These are phyloP conservation scores for Lophiotrema nucula DNA, from an alignment of 495 filamentous ascomycete species.

Conservation along the genomic window DNA sequence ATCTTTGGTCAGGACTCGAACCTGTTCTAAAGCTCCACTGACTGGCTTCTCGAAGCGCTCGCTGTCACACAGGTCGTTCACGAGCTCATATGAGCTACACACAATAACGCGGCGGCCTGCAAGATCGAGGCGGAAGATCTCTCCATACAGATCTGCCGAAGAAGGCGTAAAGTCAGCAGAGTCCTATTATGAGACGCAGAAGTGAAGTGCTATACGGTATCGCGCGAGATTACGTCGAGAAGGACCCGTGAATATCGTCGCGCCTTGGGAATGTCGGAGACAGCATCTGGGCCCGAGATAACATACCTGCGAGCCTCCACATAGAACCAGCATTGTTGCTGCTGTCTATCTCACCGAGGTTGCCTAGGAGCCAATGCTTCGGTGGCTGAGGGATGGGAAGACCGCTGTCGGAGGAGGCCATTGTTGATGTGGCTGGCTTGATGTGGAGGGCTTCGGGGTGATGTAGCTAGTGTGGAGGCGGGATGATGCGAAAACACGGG, in stretches of 20 bases:
- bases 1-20: slow-evolving; percentile 60
- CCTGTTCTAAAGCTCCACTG: slow-evolving; percentile 47
- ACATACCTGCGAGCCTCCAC: slow-evolving; percentile 58
- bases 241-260: too few relatives aligned
- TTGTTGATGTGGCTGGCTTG: too few relatives aligned
- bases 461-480: too few relatives aligned
- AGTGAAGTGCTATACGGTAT: too few relatives aligned
- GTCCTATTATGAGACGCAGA: too few relatives aligned
- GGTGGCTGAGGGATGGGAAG: slow-evolving; percentile 16
- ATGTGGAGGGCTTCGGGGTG: too few relatives aligned
- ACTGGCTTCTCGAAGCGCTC: slow-evolving; percentile 61
- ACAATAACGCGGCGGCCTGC: slow-evolving; percentile 35
- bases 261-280: too few relatives aligned
- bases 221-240: too few relatives aligned
- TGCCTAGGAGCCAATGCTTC: slow-evolving; percentile 2
- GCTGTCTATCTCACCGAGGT: slow-evolving; percentile 15
- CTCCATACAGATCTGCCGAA: slow-evolving; percentile 60
- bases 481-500: too few relatives aligned
- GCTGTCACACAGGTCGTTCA: slow-evolving; percentile 67
- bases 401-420: not conserved
- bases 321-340: slow-evolving; percentile 36
- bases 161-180: not conserved
- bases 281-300: too few relatives aligned
- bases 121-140: slow-evolving; percentile 64
- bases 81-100: slow-evolving; percentile 53